These are phyloP conservation scores for Diaporthe sp. DNA, from an alignment of 2,329 filamentous ascomycete genomes.

Conservation along the genomic window DNA sequence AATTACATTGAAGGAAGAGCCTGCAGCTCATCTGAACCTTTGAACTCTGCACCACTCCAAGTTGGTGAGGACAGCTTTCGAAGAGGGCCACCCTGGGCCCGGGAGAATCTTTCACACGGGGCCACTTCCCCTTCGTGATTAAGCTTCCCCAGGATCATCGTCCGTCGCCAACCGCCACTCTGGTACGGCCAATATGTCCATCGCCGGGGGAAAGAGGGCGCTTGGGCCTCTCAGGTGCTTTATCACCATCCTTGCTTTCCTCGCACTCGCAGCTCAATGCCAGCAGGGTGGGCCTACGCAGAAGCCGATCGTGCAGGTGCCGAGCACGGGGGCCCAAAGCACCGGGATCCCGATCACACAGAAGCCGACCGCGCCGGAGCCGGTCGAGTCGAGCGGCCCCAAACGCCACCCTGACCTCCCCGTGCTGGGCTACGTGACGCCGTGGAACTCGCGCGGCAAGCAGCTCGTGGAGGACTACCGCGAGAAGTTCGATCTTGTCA, in stretches of 20 bases:
- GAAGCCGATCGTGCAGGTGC: slow-evolving; percentile 25
- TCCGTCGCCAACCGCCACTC: background rate
- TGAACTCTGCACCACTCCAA: background rate
- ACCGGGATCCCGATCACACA: background rate
- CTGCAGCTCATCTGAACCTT: background rate
- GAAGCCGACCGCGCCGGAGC: slow-evolving; percentile 17
- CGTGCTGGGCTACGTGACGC: slow-evolving; percentile 39
- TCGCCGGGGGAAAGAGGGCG: background rate
- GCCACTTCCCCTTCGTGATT: background rate
- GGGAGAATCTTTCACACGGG: background rate
- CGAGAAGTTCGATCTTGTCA: slow-evolving; percentile 38
- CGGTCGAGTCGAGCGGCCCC: slow-evolving; percentile 1
- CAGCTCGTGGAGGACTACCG: slow-evolving; percentile 38
- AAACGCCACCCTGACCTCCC: slow-evolving; percentile 30
- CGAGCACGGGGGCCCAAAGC: background rate
- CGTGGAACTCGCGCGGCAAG: slow-evolving; percentile 39
- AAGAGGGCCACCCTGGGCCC: background rate
- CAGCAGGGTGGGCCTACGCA: slow-evolving; percentile 22
- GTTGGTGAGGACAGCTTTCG: background rate
- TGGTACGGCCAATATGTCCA: background rate
- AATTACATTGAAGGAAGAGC: background rate
- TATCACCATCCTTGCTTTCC: slow-evolving; percentile 5
- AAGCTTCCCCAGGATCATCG: background rate
- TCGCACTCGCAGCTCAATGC: background rate
- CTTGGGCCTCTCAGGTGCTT: background rate